phyloP scores from a whole-genome alignment of 1,139 yeast species.

The Taphrina populina region DNA sequence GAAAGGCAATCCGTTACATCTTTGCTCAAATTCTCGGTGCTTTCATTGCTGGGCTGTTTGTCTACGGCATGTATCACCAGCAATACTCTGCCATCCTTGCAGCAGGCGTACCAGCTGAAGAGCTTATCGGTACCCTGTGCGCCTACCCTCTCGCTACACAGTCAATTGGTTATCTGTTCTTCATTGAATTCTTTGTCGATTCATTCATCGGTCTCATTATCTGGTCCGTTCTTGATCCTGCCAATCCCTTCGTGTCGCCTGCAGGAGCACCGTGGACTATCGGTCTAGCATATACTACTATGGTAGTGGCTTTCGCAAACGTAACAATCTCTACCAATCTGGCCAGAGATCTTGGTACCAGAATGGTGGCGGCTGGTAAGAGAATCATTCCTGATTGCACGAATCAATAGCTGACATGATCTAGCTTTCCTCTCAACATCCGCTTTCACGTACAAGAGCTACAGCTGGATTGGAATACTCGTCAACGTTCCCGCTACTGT shows the following conservation, averaged over 20 bases:
- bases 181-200: constrained; percentile 30
- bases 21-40: constrained; percentile 50
- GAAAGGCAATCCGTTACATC: constrained; percentile 49
- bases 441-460: constrained; percentile 27
- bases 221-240: constrained; percentile 32
- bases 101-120: constrained; percentile 4
- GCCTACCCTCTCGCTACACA: constrained; percentile 22
- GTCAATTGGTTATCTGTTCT: constrained; percentile 28
- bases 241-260: constrained; percentile 34
- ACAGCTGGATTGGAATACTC: constrained; percentile 25
- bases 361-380: constrained; percentile 34
- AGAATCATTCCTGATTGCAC: too few species aligned
- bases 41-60: constrained; percentile 47
- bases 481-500: constrained; percentile 33
- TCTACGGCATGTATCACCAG: constrained; percentile 46
- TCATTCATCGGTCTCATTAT: constrained; percentile 19
- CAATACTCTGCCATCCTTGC: constrained; percentile 12
- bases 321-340: constrained; percentile 27
- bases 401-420: too few species aligned
- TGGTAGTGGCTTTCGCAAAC: constrained; percentile 26
- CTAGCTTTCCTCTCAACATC: constrained; percentile 10
- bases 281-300: constrained; percentile 26
- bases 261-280: constrained; percentile 27
- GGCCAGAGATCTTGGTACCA: constrained; percentile 29
- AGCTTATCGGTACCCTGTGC: constrained; percentile 21